Evolutionary conservation across 2,329 filamentous ascomycete species (phyloP).

Genomic region (Colletotrichum chlorophyti): DNA sequence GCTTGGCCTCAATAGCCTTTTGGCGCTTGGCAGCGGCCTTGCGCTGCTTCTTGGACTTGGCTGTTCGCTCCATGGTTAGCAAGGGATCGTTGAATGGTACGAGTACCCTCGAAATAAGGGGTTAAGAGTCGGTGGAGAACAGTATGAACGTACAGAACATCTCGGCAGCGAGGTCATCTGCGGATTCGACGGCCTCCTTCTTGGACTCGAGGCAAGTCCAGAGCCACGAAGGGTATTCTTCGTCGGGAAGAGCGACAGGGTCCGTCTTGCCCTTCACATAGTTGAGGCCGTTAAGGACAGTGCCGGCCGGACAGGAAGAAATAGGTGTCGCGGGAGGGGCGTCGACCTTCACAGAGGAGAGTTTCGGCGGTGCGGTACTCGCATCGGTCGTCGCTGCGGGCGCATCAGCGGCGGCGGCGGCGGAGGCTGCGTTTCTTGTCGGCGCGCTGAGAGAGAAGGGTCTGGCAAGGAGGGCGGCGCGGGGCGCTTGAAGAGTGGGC

Average conservation of each 20-base stretch:
- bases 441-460: conserved; percentile 47
- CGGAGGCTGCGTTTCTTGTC: conserved; percentile 21
- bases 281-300: conserved; percentile 75
- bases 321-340: conserved; percentile 38
- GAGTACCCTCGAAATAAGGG: too few species aligned
- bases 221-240: conserved; percentile 82
- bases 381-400: conserved; percentile 43
- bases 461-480: conserved; percentile 35
- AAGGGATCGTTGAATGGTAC: too few species aligned
- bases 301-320: conserved; percentile 71
- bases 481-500: conserved; percentile 33
- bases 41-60: conserved; percentile 86
- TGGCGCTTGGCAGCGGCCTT: conserved; percentile 72
- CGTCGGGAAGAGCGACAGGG: conserved; percentile 75
- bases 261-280: conserved; percentile 77
- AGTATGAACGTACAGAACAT: conserved; percentile 80
- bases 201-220: conserved; percentile 74
- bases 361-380: conserved; percentile 31
- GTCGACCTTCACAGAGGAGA: conserved; percentile 40
- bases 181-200: conserved; percentile 57
- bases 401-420: conserved; percentile 28
- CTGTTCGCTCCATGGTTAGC: conserved; percentile 45
- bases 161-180: conserved; percentile 68
- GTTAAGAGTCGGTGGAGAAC: not conserved
- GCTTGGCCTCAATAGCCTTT: conserved; percentile 60